These are phyloP conservation scores for Trichosporon ovoides DNA, from an alignment of 1,284 basidiomycete species.

Conservation along the genomic window DNA sequence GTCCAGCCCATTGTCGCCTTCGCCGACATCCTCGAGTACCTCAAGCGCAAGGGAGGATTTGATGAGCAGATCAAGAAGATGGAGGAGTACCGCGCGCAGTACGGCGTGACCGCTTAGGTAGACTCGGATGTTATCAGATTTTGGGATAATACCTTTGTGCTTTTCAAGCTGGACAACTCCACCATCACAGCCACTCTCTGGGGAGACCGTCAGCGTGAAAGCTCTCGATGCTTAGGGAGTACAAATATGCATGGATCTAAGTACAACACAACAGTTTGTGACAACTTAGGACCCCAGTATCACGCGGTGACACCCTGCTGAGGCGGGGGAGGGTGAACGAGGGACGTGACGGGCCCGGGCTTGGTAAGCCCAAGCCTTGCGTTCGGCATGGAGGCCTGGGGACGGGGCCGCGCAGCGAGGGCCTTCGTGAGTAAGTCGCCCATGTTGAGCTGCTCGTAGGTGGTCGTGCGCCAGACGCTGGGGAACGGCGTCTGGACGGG, in stretches of 20 bases:
- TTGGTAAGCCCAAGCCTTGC: slow-evolving; percentile 7
- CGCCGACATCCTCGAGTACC: slow-evolving; percentile 77
- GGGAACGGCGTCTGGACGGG: slow-evolving; percentile 7
- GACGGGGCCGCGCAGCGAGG: slow-evolving; percentile 30
- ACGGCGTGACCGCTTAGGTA: slow-evolving; percentile 55
- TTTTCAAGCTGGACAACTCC: too few species aligned
- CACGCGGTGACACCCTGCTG: slow-evolving; percentile 11
- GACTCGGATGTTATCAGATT: too few species aligned
- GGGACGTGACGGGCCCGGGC: slow-evolving; percentile 13
- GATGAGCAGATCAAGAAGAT: slow-evolving; percentile 66
- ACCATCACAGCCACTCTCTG: too few species aligned
- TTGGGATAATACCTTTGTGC: too few species aligned
- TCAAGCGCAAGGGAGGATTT: slow-evolving; percentile 62
- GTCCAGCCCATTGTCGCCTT: slow-evolving; percentile 74
- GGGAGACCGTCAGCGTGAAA: too few species aligned
- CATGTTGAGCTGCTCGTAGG: slow-evolving; percentile 30
- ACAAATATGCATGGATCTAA: slow-evolving; percentile 4
- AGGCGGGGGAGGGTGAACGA: slow-evolving; percentile 1
- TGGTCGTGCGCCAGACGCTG: slow-evolving; percentile 25
- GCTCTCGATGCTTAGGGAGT: too few species aligned
- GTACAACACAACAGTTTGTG: slow-evolving; percentile 1
- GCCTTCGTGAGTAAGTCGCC: slow-evolving; percentile 39
- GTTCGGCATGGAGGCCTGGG: neutral
- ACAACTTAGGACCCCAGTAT: neutral
- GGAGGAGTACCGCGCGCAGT: slow-evolving; percentile 72